A percentile compares a stretch with the other conserved stretches of the same genome.
These are phyloP conservation scores for Kazachstania bromeliacearum DNA, from an alignment of 805 yeast genomes.

Conservation along the genomic window DNA sequence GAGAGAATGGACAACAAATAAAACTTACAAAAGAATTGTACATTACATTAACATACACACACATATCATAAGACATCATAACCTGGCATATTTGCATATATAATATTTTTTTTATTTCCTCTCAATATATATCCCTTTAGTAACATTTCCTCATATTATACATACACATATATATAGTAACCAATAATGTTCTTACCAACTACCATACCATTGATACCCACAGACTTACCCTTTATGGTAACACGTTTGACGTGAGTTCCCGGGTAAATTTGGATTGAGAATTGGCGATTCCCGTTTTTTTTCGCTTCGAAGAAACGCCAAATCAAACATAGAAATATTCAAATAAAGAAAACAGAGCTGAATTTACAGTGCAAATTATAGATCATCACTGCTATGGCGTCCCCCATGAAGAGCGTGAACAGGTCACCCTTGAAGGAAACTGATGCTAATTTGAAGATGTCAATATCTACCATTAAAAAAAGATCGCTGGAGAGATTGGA, in stretches of 20 bases:
- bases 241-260: too few relatives aligned
- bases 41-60: neutral
- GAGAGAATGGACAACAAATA: conserved; percentile 20
- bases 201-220: neutral
- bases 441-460: conserved; percentile 19
- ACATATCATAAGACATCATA: neutral
- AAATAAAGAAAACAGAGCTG: neutral
- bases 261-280: too few relatives aligned
- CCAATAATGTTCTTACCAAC: neutral
- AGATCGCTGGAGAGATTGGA: conserved; percentile 21
- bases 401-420: conserved; percentile 10
- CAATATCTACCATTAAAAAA: conserved; percentile 11
- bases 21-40: too few relatives aligned
- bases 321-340: neutral
- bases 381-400: conserved; percentile 7
- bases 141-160: too few relatives aligned
- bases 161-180: too few relatives aligned
- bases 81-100: neutral
- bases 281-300: too few relatives aligned
- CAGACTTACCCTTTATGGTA: too few relatives aligned
- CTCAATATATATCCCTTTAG: too few relatives aligned
- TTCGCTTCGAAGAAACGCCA: too few relatives aligned
- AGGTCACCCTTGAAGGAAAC: conserved; percentile 29
- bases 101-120: too few relatives aligned
- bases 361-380: neutral